Evolutionary conservation across 306 rosid species (phyloP).

Genomic region (Comarum palustre): DNA sequence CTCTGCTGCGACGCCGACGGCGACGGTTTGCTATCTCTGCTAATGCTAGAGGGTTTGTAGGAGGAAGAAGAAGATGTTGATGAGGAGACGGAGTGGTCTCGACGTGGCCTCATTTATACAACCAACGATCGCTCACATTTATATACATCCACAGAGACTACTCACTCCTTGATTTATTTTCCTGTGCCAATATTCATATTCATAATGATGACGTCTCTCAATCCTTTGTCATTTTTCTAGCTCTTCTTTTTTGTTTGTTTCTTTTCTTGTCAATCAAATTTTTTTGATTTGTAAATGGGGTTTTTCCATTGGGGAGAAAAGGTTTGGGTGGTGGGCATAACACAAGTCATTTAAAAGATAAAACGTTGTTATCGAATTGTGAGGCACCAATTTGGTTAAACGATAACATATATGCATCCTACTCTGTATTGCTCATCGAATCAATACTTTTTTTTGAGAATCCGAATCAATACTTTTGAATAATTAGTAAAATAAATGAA

Average conservation of each 20-base stretch:
- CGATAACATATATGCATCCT: no score
- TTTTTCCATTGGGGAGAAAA: not conserved
- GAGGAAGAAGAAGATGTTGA: not conserved
- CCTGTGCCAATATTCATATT: not conserved
- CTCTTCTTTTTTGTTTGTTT: not conserved
- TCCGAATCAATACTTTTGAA: no score
- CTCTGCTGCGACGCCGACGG: not conserved
- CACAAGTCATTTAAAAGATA: no score
- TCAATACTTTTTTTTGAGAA: no score
- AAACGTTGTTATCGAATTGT: not conserved
- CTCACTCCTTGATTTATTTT: not conserved
- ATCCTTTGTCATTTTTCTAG: not conserved
- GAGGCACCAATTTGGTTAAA: not conserved
- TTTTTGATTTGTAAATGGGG: not conserved
- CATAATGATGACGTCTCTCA: not conserved
- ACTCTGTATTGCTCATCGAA: no score
- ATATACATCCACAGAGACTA: not conserved
- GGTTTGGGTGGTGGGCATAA: no score
- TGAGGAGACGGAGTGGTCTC: conserved; percentile 1
- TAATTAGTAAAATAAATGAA: no score
- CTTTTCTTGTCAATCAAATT: not conserved
- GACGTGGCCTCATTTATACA: conserved; percentile 40
- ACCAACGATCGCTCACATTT: not conserved
- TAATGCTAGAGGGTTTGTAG: not conserved
- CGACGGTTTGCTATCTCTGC: not conserved